Conservation (phyloP, 352 stramenopile species). For the Phytophthora pistaciae region DNA sequence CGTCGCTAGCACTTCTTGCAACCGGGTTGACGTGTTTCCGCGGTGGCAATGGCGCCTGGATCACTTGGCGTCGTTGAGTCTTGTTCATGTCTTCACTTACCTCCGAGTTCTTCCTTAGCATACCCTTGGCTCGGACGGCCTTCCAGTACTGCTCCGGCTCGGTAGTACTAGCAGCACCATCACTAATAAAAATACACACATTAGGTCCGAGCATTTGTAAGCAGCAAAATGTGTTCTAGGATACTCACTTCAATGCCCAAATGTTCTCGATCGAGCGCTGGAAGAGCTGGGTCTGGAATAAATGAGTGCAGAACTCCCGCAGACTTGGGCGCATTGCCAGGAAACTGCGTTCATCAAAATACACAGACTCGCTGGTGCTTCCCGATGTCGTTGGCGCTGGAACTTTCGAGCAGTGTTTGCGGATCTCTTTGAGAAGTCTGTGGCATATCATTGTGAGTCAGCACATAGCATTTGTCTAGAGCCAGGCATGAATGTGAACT, state of each 20-base stretch:
- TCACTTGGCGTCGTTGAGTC: conserved; percentile 36
- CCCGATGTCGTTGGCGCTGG: conserved; percentile 12
- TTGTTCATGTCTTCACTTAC: conserved; percentile 44
- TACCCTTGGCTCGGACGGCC: conserved; percentile 50
- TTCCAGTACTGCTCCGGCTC: conserved; percentile 61
- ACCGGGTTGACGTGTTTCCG: background rate
- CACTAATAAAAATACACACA: conserved; percentile 20
- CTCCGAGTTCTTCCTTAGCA: conserved; percentile 54
- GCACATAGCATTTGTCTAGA: background rate
- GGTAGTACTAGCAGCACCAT: conserved; percentile 10
- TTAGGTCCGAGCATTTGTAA: background rate
- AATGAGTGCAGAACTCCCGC: conserved; percentile 68
- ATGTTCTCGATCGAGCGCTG: conserved; percentile 71
- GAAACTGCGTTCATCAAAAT: conserved; percentile 70
- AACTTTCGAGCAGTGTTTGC: conserved; percentile 58
- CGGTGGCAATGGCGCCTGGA: conserved; percentile 40
- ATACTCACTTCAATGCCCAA: conserved; percentile 22
- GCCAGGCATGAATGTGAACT: background rate
- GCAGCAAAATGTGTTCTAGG: background rate
- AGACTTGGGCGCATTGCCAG: conserved; percentile 62
- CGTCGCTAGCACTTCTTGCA: conserved; percentile 8
- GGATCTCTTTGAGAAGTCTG: conserved; percentile 71
- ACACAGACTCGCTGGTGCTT: conserved; percentile 10
- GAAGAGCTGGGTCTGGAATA: conserved; percentile 84
- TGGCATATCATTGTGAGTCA: background rate